Evolutionary conservation across 2,329 filamentous ascomycete species (phyloP), one percentile per base, ranked within the genome.

Genomic region (Penicillium frequentans): DNA sequence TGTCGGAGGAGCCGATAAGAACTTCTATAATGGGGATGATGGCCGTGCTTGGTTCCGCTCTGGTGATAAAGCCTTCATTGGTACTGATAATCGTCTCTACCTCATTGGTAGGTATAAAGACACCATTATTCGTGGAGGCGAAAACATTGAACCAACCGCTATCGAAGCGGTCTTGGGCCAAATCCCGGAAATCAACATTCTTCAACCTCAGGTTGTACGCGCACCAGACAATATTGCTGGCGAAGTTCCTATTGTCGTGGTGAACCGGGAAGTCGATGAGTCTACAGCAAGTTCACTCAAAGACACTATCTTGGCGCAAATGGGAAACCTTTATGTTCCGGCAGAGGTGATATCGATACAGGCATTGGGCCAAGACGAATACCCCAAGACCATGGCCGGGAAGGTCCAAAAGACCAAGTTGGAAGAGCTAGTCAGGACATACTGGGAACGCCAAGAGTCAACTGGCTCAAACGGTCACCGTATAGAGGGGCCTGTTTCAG

Each of bases 61-160:
- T 26, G 62, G 62, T 7, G 62, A 64, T 43, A 57, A 62, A 48
- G 62, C 54, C 2, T 50, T 60, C 43, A 53, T 64, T 31, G 57
- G 54, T 19, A 46, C 19, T 7, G 57, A 62, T 26, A 42, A 54
- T 49, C 60, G 49, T 10, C 47, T 62, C 8, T 64, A 64, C 33
- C 47, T 64, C 10, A 37, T 64, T 39, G 62, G 62, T 0, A 54
- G 62, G 21, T 62, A 58, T 37, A 62, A 62, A 49, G 62, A 64
- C 19, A 61, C 54, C 3, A 64, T 64, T n/a, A 61, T 64, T 10
- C 57, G 62, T 6, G 62, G 60, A 19, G 62, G 62, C 0, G 60
- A 64, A 49, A 64, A 64, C 35, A 61, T 64, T 46, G 57, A 57
- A 48, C 60, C 58, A 19, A 54, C 60, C 10, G 54, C 55, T 5